Evolutionary conservation across 202 grass and related monocot species (phyloP), one percentile per base, ranked within the genome.

Genomic region (Dendrocalamus latiflorus): DNA sequence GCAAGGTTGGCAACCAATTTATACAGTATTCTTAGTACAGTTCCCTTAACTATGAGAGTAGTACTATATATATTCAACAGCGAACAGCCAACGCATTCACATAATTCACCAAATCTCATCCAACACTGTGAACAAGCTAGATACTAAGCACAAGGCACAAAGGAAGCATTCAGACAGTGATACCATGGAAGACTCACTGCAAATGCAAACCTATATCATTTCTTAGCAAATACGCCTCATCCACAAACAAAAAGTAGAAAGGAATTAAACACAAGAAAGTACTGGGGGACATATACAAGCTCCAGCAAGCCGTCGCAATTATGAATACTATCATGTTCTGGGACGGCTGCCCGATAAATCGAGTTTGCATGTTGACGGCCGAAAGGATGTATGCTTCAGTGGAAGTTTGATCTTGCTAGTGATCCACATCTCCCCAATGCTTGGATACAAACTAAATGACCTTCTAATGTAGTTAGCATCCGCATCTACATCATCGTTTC

Each of bases 401-500:
- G 51, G 50, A 84, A 67, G 68, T 68, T 72, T 42, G 22, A 71
- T 82, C 78, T 78, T 38, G 57, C 11, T 42, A 56, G 42, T 14
- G 54, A 57, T 57, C 54, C 54, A 57, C 65, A 81, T 68, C 61
- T 53, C 76, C 60, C 34, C 53, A 38, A 70, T 42, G 76, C 62
- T 56, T 73, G 49, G 47, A 79, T 83, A 73, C 68, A 74, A 63
- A 8, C 79, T 78, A 74, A 81, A 48, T 26, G 62, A 21, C 77
- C 63, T 76, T 81, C 77, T 85, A 85, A 81, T 89, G 82, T 56
- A 55, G 70, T 85, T 81, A 89, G 82, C 82, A 85, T 75, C 82
- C 76, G 16, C 63, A 80, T 81, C 87, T 76, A 85, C 82, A 81
- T 57, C 77, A 9, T 70, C 55, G 36, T 47, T 49, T 62, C 55